phyloP scores from a whole-genome alignment of 176 grass and related monocot species.

The Ananas comosus region DNA sequence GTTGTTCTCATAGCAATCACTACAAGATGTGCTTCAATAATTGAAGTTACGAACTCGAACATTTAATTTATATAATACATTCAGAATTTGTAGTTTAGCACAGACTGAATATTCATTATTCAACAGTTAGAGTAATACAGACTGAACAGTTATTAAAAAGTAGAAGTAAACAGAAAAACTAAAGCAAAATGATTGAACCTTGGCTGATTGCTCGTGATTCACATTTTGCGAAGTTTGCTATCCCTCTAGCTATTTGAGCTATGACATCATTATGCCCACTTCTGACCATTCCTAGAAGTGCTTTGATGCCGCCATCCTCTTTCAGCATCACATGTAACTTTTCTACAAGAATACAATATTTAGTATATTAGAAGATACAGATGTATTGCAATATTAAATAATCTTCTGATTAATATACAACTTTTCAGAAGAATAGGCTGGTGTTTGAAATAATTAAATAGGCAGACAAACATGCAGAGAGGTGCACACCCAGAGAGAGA shows the following conservation, averaged over 20 bases:
- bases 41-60: no score
- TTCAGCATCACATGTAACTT: conserved; percentile 65
- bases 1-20: no score
- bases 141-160: background rate
- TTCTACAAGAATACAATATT: conserved; percentile 34
- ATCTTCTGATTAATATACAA: background rate
- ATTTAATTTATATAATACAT: no score
- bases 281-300: conserved; percentile 57
- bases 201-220: conserved; percentile 85
- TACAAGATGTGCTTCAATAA: no score
- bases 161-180: background rate
- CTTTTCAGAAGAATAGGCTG: no score
- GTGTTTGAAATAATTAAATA: no score
- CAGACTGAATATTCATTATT: no score
- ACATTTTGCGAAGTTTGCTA: conserved; percentile 97
- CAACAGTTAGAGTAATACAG: background rate
- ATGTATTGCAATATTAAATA: background rate
- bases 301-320: conserved; percentile 84
- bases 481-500: no score
- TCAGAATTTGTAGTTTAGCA: no score
- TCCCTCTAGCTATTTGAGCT: conserved; percentile 87
- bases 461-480: no score
- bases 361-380: background rate
- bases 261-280: conserved; percentile 64
- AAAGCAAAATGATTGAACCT: conserved; percentile 31